Base-by-base conservation (phyloP, 2,329 filamentous ascomycete species). In the Chaetomium sp. region DNA sequence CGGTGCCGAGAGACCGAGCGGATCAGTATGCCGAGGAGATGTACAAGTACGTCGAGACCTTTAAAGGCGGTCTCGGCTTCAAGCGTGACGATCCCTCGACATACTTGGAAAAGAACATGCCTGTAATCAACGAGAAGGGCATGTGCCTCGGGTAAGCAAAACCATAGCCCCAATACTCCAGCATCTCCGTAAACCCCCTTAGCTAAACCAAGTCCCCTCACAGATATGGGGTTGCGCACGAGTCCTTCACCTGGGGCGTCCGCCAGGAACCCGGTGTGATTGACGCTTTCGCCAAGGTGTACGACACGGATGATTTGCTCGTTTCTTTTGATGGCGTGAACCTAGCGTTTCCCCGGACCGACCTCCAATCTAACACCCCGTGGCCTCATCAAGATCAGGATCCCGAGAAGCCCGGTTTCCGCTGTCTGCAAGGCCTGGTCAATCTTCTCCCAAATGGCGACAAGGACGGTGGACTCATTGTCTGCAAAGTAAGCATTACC, bases 381-480 rank as follows among this genome's bases (percentile, higher is more conserved):
- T 58, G 56, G 56, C 56, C 56, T 16, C 56, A 58, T 27, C 42
- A 58, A 12, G 56, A 58, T 29, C 56, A 58, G 25, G 56, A 50
- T 42, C 56, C 56, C 38, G 56, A 58, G 56, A 58, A 58, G 56
- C 56, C 56, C 7, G 56, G 56, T 25, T 58, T 58, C 56, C 56
- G 56, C 27, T 58, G 56, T 42, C 38, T 58, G 56, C 56, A 58
- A 9, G 56, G 56, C 7, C 56, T 58, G 27, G 56, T 58, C 56
- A 58, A 58, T 42, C 56, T 58, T 12, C 56, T 58, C 23, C 56
- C 56, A 3, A 58, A 58, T 12, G 56, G 56, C 0, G 42, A 58
- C 56, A 49, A 49, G 9, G 56, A 58, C 42, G 56, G 56, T 13
- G 56, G 56, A 2, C 56, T 58, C 4, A 58, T 58, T n/a, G 56